These are phyloP conservation scores for Neopestalotiopsis sp. DNA, from an alignment of 2,329 filamentous ascomycete species.

Conservation along the genomic window DNA sequence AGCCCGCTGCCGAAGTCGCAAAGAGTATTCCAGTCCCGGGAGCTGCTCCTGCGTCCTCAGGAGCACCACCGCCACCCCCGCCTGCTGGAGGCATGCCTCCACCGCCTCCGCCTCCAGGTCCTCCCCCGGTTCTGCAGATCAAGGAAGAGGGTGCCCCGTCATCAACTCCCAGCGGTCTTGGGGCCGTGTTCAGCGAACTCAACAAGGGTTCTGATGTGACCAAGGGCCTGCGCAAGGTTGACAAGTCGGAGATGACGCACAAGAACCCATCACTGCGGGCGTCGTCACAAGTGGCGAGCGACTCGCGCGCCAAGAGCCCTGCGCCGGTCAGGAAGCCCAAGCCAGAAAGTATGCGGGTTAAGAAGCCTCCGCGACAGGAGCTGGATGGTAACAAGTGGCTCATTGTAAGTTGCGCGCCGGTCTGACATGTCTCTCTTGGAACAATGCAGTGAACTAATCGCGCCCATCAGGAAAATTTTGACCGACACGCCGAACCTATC, in stretches of 20 bases:
- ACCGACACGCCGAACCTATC: slow-evolving; percentile 74
- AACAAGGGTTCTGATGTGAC: slow-evolving; percentile 92
- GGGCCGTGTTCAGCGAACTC: slow-evolving; percentile 88
- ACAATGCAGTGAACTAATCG: background rate
- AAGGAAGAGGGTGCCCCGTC: slow-evolving; percentile 54
- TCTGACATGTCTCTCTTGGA: background rate
- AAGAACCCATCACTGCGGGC: slow-evolving; percentile 91
- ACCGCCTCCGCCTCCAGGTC: slow-evolving; percentile 74
- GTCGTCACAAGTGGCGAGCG: slow-evolving; percentile 70
- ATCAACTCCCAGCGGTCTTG: slow-evolving; percentile 66
- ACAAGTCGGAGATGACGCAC: slow-evolving; percentile 96
- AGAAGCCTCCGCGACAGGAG: slow-evolving; percentile 81
- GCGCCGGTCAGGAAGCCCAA: slow-evolving; percentile 88
- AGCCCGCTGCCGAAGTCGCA: slow-evolving; percentile 71
- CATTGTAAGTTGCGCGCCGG: slow-evolving; percentile 59
- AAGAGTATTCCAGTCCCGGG: slow-evolving; percentile 60
- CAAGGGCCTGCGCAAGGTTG: slow-evolving; percentile 87
- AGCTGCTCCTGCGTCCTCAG: slow-evolving; percentile 43
- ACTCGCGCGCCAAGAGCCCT: slow-evolving; percentile 78
- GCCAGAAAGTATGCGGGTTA: slow-evolving; percentile 82
- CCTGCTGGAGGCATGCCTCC: slow-evolving; percentile 65
- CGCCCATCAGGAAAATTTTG: slow-evolving; percentile 78
- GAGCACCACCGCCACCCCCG: slow-evolving; percentile 58
- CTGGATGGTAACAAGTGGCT: slow-evolving; percentile 93
- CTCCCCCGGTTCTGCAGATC: slow-evolving; percentile 69